Evolutionary conservation across 306 rosid genomes (phyloP).

Genomic region (Gastrolobium villosum): DNA sequence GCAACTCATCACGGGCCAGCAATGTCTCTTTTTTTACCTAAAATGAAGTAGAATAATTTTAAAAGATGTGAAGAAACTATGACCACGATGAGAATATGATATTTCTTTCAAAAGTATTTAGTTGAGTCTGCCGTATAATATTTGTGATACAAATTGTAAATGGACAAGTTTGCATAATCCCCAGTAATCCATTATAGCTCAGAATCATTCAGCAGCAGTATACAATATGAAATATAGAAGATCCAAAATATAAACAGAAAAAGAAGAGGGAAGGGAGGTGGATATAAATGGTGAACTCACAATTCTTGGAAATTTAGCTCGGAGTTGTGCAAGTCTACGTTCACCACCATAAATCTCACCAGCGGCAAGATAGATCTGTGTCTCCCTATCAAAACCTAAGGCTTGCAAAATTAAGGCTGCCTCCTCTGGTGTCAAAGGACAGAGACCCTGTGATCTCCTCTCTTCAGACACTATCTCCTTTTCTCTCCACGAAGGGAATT

Average conservation of each 20-base stretch:
- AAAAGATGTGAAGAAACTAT: neutral
- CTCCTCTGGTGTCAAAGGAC: slow-evolving; percentile 99
- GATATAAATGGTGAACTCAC: slow-evolving; percentile 63
- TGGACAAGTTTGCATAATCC: slow-evolving; percentile 17
- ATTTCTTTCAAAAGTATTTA: slow-evolving; percentile 2
- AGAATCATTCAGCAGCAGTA: slow-evolving; percentile 22
- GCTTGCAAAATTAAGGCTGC: slow-evolving; percentile 78
- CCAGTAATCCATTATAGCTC: slow-evolving; percentile 7
- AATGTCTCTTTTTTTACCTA: slow-evolving; percentile 87
- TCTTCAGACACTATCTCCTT: slow-evolving; percentile 93
- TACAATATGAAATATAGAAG: slow-evolving; percentile 5
- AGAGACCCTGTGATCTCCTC: slow-evolving; percentile 86
- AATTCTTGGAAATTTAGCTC: slow-evolving; percentile 78
- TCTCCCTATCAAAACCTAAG: slow-evolving; percentile 74
- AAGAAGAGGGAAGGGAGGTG: neutral
- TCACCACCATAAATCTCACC: slow-evolving; percentile 97
- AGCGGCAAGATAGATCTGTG: slow-evolving; percentile 92
- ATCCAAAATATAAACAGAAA: slow-evolving; percentile 3
- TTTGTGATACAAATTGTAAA: slow-evolving; percentile 9
- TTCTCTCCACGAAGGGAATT: slow-evolving; percentile 98
- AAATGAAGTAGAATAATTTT: slow-evolving; percentile 21
- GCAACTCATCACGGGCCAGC: slow-evolving; percentile 76
- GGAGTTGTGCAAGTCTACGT: slow-evolving; percentile 77
- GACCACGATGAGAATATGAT: neutral
- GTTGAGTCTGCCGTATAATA: slow-evolving; percentile 12